Evolutionary conservation across 768 basidiomycete genomes (phyloP).

Genomic region (Russula sp.): DNA sequence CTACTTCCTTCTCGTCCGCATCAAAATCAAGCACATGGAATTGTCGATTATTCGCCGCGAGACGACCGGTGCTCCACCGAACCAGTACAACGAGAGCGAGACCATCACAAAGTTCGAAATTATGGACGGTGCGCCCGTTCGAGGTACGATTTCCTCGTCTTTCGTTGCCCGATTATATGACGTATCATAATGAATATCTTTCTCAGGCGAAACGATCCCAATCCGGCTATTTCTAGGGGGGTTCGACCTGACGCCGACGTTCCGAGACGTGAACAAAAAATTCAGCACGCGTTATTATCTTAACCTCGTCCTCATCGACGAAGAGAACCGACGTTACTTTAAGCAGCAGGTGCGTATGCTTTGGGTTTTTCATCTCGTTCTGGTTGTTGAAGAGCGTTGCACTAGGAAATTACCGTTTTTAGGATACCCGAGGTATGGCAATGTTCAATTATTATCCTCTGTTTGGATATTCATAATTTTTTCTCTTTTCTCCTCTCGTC

Average conservation of each 20-base stretch:
- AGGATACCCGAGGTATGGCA: conserved; percentile 77
- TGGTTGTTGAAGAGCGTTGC: background rate
- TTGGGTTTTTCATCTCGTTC: background rate
- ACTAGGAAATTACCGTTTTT: conserved; percentile 82
- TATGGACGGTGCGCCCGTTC: conserved; percentile 98
- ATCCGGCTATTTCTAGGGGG: conserved; percentile 97
- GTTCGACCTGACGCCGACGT: conserved; percentile 97
- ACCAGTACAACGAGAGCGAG: conserved; percentile 98
- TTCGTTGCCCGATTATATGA: background rate
- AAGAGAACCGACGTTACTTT: conserved; percentile 97
- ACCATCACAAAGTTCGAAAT: conserved; percentile 99
- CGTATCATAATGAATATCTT: background rate
- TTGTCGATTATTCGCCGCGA: conserved; percentile 96
- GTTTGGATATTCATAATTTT: background rate
- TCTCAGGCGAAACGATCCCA: conserved; percentile 90
- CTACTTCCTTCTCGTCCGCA: conserved; percentile 96
- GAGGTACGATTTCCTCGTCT: conserved; percentile 50
- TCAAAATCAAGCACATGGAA: conserved; percentile 99
- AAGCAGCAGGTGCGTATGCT: conserved; percentile 75
- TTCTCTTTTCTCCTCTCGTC: no score
- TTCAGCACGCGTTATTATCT: conserved; percentile 97
- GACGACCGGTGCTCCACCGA: conserved; percentile 96
- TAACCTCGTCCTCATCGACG: conserved; percentile 95
- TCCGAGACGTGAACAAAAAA: conserved; percentile 99
- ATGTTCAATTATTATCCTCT: background rate